Base-by-base conservation (phyloP, 768 basidiomycete genomes). In the Ramaria sp. region DNA sequence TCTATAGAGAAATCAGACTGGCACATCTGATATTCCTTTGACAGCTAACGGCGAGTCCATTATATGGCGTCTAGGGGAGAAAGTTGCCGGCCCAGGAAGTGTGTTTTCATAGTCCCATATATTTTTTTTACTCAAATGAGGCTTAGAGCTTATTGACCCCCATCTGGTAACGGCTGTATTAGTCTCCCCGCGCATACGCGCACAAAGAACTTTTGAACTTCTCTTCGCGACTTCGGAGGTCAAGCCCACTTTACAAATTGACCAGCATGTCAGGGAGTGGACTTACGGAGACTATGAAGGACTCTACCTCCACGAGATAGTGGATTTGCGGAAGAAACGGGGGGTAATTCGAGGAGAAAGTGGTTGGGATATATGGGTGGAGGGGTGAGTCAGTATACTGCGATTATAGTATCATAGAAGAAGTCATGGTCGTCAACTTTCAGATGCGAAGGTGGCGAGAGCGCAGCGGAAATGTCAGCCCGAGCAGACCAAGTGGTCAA, bases 361-460 rank as follows among this genome's bases (percentile, higher is more conserved):
- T 1, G 59, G 61, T 25, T 75, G 72, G 71, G 59, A 63, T 44
- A 73, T 73, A 57, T 72, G 70, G 70, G 62, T 58, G 8, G 69
- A 72, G 55, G 70, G 71, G 51, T 52, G 42, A 42, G 51, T 24
- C 16, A 8, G 3, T 9, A 32, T 5, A 13, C 9, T 34, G 32
- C 32, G 32, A 34, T 34, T 34, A 34, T 34, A 34, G 8, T 9
- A 13, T 34, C 32, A 34, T 30, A 25, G 3, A 28, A 5, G 37
- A 16, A 44, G 20, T 15, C 15, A 41, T 22, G 20, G 27, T 6
- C 15, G 10, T n/a, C n/a, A 20, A 39, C n/a, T 12, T 22, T 5
- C 54, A 66, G 65, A 6, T 74, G 73, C 52, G 71, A 72, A 13
- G 67, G 66, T 8, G 74, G 74, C 45, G 74, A 75, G 57, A 65